Percentiles rank a stretch among this genome's conserved stretches.
phyloP scores from a whole-genome alignment of 2,329 filamentous ascomycete species.

The Tolypocladium paradoxum region DNA sequence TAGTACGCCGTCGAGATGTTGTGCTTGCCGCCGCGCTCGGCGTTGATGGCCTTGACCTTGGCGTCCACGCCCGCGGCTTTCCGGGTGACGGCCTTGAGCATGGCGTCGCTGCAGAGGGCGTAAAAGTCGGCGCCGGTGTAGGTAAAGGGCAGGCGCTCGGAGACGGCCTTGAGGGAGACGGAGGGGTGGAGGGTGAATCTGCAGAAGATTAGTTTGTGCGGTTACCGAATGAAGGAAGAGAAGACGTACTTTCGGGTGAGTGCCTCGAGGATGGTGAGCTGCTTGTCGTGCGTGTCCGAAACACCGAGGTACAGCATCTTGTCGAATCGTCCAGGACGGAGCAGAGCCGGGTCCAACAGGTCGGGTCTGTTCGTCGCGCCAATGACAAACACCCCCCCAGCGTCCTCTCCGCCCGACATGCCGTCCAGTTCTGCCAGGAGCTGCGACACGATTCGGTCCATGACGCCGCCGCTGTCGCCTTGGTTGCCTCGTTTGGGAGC shows the following conservation, averaged over 20 bases:
- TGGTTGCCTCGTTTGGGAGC: slow-evolving; percentile 95
- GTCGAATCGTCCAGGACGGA: slow-evolving; percentile 87
- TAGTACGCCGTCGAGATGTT: slow-evolving; percentile 80
- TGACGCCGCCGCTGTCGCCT: slow-evolving; percentile 92
- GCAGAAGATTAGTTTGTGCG: background rate
- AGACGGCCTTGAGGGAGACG: slow-evolving; percentile 64
- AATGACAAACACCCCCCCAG: slow-evolving; percentile 88
- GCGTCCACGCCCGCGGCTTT: slow-evolving; percentile 75
- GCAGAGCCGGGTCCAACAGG: slow-evolving; percentile 77
- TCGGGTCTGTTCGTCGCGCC: slow-evolving; percentile 94
- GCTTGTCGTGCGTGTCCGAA: slow-evolving; percentile 93
- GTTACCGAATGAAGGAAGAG: background rate
- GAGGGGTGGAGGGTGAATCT: slow-evolving; percentile 78
- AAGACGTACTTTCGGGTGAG: slow-evolving; percentile 76
- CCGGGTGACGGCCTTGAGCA: slow-evolving; percentile 96
- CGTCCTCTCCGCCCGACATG: slow-evolving; percentile 87
- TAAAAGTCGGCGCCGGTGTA: slow-evolving; percentile 98
- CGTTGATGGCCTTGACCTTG: slow-evolving; percentile 65
- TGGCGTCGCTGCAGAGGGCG: slow-evolving; percentile 91
- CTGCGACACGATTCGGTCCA: slow-evolving; percentile 96
- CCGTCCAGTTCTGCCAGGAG: slow-evolving; percentile 90
- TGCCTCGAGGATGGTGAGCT: slow-evolving; percentile 86
- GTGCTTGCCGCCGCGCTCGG: slow-evolving; percentile 21
- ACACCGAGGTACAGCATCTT: slow-evolving; percentile 98
- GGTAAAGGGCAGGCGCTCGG: slow-evolving; percentile 75